A percentile compares a stretch with the other conserved stretches of the same genome.
Conservation (phyloP, 139 green algal species). For the Coelastrella sp. region DNA sequence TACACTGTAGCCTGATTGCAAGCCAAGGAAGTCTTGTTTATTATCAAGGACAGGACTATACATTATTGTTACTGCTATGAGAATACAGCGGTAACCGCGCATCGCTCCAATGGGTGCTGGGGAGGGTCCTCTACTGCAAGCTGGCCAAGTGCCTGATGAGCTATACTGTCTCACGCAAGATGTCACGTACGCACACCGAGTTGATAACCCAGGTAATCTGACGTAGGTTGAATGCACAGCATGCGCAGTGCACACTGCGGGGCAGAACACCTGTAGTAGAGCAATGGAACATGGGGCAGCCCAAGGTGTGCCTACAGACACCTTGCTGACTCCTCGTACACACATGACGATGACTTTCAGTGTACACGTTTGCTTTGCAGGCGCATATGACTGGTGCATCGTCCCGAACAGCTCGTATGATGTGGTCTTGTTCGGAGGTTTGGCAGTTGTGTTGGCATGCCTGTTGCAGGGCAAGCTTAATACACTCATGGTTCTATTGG, state of each 20-base stretch:
- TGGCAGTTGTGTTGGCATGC: slow-evolving; percentile 65
- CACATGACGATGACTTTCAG: background rate
- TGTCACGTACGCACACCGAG: slow-evolving; percentile 52
- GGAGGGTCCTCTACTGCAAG: background rate
- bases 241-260: too few relatives aligned
- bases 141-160: background rate
- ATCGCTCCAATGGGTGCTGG: background rate
- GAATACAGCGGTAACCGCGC: background rate
- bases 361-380: background rate
- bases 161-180: slow-evolving; percentile 28
- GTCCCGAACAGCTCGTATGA: slow-evolving; percentile 63
- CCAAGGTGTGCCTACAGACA: background rate
- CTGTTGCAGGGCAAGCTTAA: slow-evolving; percentile 51
- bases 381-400: slow-evolving; percentile 67
- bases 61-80: background rate
- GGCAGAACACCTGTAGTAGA: too few relatives aligned
- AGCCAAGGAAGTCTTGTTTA: too few relatives aligned
- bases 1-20: too few relatives aligned
- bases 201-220: slow-evolving; percentile 53
- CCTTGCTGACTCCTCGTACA: background rate
- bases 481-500: slow-evolving; percentile 48
- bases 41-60: too few relatives aligned
- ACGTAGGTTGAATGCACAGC: too few relatives aligned
- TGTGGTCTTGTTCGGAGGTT: slow-evolving; percentile 65
- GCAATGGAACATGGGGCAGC: too few relatives aligned